Evolutionary conservation across 2,329 filamentous ascomycete species (phyloP).

Genomic region (Aspergillus ibericus): DNA sequence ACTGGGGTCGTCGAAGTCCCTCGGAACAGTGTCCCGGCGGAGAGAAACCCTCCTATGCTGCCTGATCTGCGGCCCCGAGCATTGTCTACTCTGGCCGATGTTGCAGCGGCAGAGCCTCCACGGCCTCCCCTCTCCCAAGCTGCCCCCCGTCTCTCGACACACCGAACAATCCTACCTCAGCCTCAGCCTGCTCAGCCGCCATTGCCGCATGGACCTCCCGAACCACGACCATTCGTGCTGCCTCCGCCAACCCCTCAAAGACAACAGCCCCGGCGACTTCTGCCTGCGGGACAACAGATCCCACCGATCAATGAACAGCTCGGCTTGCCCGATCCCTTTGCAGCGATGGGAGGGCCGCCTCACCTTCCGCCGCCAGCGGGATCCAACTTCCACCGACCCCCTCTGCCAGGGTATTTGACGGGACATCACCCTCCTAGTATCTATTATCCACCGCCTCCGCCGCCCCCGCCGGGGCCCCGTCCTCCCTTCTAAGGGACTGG

Average conservation of each 20-base stretch:
- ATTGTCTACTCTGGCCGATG: slow-evolving; percentile 39
- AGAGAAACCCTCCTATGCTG: slow-evolving; percentile 7
- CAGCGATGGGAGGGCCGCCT: slow-evolving; percentile 34
- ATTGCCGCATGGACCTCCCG: slow-evolving; percentile 28
- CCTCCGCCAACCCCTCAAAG: slow-evolving; percentile 27
- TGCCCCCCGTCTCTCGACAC: slow-evolving; percentile 42
- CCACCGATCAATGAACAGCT: slow-evolving; percentile 33
- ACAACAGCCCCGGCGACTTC: slow-evolving; percentile 38
- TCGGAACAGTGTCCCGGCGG: slow-evolving; percentile 6
- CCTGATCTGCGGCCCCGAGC: slow-evolving; percentile 26
- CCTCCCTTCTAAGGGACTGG: slow-evolving; percentile 17
- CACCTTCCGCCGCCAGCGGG: slow-evolving; percentile 43
- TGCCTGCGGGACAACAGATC: slow-evolving; percentile 37
- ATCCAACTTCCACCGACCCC: slow-evolving; percentile 37
- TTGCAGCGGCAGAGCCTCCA: slow-evolving; percentile 32
- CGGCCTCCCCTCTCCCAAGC: slow-evolving; percentile 39
- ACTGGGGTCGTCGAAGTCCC: slow-evolving; percentile 23
- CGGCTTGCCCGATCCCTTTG: slow-evolving; percentile 40
- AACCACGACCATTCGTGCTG: slow-evolving; percentile 33
- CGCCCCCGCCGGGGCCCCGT: slow-evolving; percentile 19
- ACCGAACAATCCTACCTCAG: slow-evolving; percentile 34
- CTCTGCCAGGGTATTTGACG: slow-evolving; percentile 30
- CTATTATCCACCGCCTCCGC: slow-evolving; percentile 27
- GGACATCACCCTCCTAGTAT: slow-evolving; percentile 22
- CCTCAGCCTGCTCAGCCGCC: slow-evolving; percentile 28